Conservation (phyloP, 2,329 filamentous ascomycete species). For the Shiraia bambusicola region DNA sequence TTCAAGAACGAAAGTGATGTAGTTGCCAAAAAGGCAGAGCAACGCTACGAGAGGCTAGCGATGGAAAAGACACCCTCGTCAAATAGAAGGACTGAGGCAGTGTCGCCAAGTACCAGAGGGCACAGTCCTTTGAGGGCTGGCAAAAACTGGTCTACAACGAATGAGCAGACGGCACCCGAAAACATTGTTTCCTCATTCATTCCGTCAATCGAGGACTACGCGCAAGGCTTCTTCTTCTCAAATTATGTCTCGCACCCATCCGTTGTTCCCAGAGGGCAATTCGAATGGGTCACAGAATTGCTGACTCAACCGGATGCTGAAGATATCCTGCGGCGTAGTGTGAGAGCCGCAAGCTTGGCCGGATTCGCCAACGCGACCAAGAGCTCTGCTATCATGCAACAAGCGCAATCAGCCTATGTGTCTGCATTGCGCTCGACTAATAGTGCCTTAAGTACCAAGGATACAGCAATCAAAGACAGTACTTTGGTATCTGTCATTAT, state of each 20-base stretch:
- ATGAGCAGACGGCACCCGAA: conserved; percentile 7
- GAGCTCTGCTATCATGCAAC: conserved; percentile 21
- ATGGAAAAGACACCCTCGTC: conserved; percentile 6
- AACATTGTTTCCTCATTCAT: conserved; percentile 12
- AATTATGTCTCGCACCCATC: conserved; percentile 29
- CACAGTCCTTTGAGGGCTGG: too few relatives aligned
- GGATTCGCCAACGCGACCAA: conserved; percentile 29
- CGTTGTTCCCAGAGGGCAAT: conserved; percentile 28
- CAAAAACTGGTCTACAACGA: too few relatives aligned
- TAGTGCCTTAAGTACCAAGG: conserved; percentile 17
- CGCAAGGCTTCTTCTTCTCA: conserved; percentile 32
- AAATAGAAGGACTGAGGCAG: conserved; percentile 1
- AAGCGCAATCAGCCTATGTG: conserved; percentile 28
- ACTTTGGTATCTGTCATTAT: conserved; percentile 35
- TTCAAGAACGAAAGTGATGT: conserved; percentile 34
- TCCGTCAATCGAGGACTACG: conserved; percentile 33
- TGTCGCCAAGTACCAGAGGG: not conserved
- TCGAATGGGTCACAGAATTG: conserved; percentile 30
- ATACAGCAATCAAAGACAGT: conserved; percentile 25
- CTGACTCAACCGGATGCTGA: conserved; percentile 18
- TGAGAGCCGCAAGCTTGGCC: conserved; percentile 28
- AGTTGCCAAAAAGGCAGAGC: conserved; percentile 28
- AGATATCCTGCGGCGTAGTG: conserved; percentile 22
- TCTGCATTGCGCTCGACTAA: conserved; percentile 29
- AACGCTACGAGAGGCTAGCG: conserved; percentile 26